Conservation (phyloP, 352 stramenopile species). For the Globisporangium abappressorium region DNA sequence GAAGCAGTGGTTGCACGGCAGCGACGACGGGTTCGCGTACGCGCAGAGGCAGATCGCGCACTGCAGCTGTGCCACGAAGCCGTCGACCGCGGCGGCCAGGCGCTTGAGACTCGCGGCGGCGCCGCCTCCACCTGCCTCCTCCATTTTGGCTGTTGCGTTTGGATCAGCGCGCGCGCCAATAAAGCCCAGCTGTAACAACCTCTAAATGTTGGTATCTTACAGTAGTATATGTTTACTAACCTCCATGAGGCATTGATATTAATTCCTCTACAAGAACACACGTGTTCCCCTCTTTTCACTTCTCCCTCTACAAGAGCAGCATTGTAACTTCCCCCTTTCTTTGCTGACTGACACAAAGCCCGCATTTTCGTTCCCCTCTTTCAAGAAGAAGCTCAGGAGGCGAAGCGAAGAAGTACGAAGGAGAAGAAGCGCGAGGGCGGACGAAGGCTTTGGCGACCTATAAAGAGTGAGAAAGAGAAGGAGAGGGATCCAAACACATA, state of each 20-base stretch:
- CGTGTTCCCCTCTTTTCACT: background rate
- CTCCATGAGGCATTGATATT: background rate
- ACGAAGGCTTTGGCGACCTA: background rate
- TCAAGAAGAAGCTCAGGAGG: constrained; percentile 1
- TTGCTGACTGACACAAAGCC: background rate
- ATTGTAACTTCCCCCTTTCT: background rate
- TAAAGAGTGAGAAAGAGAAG: background rate
- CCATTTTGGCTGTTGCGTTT: constrained; percentile 10
- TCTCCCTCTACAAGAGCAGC: constrained; percentile 3
- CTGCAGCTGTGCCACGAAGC: constrained; percentile 70
- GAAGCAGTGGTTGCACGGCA: constrained; percentile 88
- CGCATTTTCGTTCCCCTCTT: constrained; percentile 7
- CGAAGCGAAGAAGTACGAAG: background rate
- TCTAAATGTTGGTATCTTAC: background rate
- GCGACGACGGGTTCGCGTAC: constrained; percentile 61
- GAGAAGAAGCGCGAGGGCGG: background rate
- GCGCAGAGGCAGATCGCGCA: constrained; percentile 83
- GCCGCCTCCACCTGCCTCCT: constrained; percentile 7
- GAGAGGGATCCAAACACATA: background rate
- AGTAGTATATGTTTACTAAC: background rate
- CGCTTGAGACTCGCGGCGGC: constrained; percentile 31
- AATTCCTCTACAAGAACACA: background rate
- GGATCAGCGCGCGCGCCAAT: background rate
- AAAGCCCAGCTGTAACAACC: background rate
- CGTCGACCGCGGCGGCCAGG: constrained; percentile 55